phyloP scores from a whole-genome alignment of 176 grass and related monocot species.

The Cenchrus fungigraminus region DNA sequence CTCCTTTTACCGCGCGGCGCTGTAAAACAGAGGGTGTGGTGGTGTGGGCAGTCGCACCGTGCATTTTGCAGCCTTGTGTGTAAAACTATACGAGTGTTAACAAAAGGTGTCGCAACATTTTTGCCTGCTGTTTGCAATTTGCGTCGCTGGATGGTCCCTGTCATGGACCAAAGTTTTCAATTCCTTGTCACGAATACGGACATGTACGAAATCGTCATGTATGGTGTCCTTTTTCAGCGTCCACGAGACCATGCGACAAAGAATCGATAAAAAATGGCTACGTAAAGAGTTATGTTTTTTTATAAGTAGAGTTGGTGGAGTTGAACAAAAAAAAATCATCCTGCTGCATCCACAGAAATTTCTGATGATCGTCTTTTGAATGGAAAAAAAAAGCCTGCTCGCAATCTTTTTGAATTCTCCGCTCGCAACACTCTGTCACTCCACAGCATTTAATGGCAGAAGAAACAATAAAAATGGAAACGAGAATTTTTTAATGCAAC shows the following conservation, averaged over 20 bases:
- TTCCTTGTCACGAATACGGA: neutral
- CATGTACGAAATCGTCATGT: neutral
- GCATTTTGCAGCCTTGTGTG: too few relatives aligned
- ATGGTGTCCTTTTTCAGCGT: neutral
- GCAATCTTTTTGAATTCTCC: neutral
- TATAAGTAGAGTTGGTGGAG: too few relatives aligned
- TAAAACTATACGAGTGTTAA: too few relatives aligned
- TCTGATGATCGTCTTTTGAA: neutral
- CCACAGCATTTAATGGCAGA: neutral
- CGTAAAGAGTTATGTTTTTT: too few relatives aligned
- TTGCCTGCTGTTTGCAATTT: neutral
- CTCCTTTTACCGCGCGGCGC: too few relatives aligned
- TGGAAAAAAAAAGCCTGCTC: neutral
- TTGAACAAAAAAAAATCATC: neutral
- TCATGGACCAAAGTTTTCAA: neutral
- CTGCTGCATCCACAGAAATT: neutral
- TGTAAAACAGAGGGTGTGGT: too few relatives aligned
- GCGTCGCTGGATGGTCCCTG: neutral
- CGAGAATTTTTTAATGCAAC: constrained; percentile 1
- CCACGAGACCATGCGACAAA: too few relatives aligned
- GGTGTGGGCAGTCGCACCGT: too few relatives aligned
- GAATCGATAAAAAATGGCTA: too few relatives aligned
- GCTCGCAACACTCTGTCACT: neutral
- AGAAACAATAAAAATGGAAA: neutral
- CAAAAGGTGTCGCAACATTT: neutral